A percentile compares a stretch with the other conserved stretches of the same genome.
These are phyloP conservation scores for Closterium sp. DNA, from an alignment of 139 green algal genomes.

Conservation along the genomic window DNA sequence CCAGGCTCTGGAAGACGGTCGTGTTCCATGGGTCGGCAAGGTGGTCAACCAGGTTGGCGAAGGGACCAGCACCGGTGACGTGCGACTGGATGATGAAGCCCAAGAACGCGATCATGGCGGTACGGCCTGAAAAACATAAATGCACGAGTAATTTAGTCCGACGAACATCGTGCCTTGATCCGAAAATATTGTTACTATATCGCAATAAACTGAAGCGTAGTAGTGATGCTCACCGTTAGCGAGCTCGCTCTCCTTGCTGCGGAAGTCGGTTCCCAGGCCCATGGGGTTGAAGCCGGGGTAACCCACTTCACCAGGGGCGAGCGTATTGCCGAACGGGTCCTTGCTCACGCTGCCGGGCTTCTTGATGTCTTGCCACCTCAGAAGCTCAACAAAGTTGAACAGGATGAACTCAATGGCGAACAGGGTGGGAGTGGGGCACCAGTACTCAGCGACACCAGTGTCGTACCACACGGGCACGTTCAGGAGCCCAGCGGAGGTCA, in stretches of 20 bases:
- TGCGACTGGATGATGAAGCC: constrained; percentile 37
- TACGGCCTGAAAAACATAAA: constrained; percentile 44
- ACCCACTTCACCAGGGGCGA: constrained; percentile 54
- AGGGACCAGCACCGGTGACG: constrained; percentile 53
- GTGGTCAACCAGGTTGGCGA: constrained; percentile 58
- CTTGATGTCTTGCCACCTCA: constrained; percentile 74
- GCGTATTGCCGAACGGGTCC: constrained; percentile 62
- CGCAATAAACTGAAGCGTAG: no score
- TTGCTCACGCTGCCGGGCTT: constrained; percentile 77
- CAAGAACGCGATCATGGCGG: constrained; percentile 56
- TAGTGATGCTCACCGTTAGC: constrained; percentile 61
- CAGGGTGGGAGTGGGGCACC: constrained; percentile 73
- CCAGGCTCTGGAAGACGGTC: constrained; percentile 47
- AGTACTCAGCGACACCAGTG: constrained; percentile 63
- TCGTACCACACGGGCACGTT: constrained; percentile 47
- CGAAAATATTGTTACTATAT: no score
- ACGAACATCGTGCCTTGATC: no score
- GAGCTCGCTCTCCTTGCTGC: constrained; percentile 63
- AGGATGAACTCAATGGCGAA: constrained; percentile 79
- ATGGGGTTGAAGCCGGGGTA: constrained; percentile 75
- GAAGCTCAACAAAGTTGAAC: constrained; percentile 79
- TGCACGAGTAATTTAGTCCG: no score
- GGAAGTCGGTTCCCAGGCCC: constrained; percentile 27
- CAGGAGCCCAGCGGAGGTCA: constrained; percentile 30
- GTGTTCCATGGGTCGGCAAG: constrained; percentile 50